Evolutionary conservation across 768 basidiomycete genomes (phyloP), one percentile per base, ranked within the genome.

Genomic region (Boletus tomentosulus): DNA sequence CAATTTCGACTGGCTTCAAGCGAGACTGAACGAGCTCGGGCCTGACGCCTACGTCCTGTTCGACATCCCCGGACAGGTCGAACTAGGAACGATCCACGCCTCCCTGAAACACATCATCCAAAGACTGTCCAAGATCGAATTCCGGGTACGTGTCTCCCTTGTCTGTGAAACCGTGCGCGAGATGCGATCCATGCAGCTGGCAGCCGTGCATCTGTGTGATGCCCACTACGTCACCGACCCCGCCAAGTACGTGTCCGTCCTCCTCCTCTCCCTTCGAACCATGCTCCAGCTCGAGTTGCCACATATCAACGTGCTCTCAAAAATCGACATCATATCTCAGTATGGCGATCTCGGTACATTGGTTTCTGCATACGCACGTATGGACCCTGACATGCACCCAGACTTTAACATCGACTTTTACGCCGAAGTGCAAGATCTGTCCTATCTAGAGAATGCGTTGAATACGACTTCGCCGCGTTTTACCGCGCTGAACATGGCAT

Each of bases 231-330:
- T 98, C 62, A 96, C 95, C 44, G 95, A 98, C 66, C 87, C 95
- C 3, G 80, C 92, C 3, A 98, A 98, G 74, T 99, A 95, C 71
- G 79, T 98, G 55, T 93, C 94, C 12, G 84, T 98, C 35, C 79
- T 98, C 41, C 80, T 99, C 34, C 83, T 98, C 12, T 92, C 95
- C 11, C 78, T 99, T 27, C 81, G 97, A 46, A 91, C 96, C 15
- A 98, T 98, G 97, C 78, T 99, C n/a, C 95, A 98, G 64, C 80
- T 99, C 51, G 97, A 97, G 64, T 80, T 98, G n/a, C 97, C 97
- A 0, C 97, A 98, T 67, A 78, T 99, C 72, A 98, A 99, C 65
- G 97, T 99, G 3, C 77, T 99, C 13, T 95, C 92, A 9, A 99
- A 99, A 71, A 78, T 98, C 51, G 97, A 99, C 71, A 74, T 98